These are phyloP conservation scores for Kalanchoe fedtschenkoi DNA, from an alignment of 164 flowering plant genomes.

Conservation along the genomic window DNA sequence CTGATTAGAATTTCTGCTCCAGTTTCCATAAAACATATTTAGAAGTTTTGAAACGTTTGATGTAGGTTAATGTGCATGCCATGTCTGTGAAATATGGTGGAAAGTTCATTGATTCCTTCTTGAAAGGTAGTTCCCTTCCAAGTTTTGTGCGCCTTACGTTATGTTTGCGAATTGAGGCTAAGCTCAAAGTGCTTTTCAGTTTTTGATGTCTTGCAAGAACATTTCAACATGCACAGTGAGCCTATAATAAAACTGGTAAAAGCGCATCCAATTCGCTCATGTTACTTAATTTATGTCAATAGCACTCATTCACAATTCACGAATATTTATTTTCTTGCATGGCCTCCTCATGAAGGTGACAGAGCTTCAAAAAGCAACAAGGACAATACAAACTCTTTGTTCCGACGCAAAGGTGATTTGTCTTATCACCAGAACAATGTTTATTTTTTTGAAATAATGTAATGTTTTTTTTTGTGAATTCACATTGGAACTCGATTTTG, in stretches of 20 bases:
- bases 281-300: neutral
- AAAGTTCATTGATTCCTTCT: conserved; percentile 66
- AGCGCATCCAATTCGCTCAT: neutral
- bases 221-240: conserved; percentile 43
- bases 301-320: neutral
- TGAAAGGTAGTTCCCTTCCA: conserved; percentile 43
- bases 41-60: neutral
- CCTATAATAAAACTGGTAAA: conserved; percentile 55
- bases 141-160: neutral
- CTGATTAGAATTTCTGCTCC: neutral
- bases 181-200: conserved; percentile 32
- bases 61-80: conserved; percentile 55
- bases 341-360: conserved; percentile 35
- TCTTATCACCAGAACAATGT: neutral
- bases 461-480: neutral
- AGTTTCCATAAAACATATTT: neutral
- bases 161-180: neutral
- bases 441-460: neutral
- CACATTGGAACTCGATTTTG: neutral
- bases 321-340: neutral
- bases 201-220: conserved; percentile 56
- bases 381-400: conserved; percentile 75
- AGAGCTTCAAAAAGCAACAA: conserved; percentile 85
- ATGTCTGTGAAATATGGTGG: conserved; percentile 81
- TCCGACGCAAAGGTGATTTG: conserved; percentile 78